Evolutionary conservation across 208 protist genomes (phyloP).

Genomic region (Porcisia hertigi): DNA sequence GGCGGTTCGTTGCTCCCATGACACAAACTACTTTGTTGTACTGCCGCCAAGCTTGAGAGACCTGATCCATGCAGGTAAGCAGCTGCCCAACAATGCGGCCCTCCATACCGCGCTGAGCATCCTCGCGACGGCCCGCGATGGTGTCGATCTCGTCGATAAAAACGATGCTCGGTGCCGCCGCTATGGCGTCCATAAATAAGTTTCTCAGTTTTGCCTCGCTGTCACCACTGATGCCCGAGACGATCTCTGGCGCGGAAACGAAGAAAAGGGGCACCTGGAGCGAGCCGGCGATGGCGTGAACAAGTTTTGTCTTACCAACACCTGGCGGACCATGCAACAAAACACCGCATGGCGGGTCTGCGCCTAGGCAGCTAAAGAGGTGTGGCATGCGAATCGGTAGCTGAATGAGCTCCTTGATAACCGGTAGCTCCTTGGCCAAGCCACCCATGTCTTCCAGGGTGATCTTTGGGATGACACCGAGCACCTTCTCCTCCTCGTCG

Average conservation of each 20-base stretch:
- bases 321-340: constrained; percentile 97
- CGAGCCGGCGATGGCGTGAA: constrained; percentile 95
- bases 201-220: constrained; percentile 97
- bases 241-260: constrained; percentile 95
- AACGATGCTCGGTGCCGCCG: constrained; percentile 96
- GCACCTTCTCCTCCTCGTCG: constrained; percentile 29
- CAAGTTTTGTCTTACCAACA: constrained; percentile 96
- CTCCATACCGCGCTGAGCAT: constrained; percentile 98
- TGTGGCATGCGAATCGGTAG: constrained; percentile 95
- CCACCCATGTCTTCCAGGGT: constrained; percentile 93
- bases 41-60: constrained; percentile 87
- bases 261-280: constrained; percentile 95
- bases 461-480: constrained; percentile 84
- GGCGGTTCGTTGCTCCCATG: constrained; percentile 96
- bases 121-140: constrained; percentile 94
- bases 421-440: constrained; percentile 85
- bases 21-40: constrained; percentile 93
- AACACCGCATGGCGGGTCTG: constrained; percentile 95
- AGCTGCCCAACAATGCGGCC: constrained; percentile 98
- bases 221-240: constrained; percentile 98
- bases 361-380: constrained; percentile 94
- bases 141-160: constrained; percentile 99
- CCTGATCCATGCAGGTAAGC: constrained; percentile 98
- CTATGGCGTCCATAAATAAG: constrained; percentile 95
- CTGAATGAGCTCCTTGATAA: constrained; percentile 96